These are phyloP conservation scores for Penicillium maclennaniae DNA, from an alignment of 495 filamentous ascomycete genomes.

Conservation along the genomic window DNA sequence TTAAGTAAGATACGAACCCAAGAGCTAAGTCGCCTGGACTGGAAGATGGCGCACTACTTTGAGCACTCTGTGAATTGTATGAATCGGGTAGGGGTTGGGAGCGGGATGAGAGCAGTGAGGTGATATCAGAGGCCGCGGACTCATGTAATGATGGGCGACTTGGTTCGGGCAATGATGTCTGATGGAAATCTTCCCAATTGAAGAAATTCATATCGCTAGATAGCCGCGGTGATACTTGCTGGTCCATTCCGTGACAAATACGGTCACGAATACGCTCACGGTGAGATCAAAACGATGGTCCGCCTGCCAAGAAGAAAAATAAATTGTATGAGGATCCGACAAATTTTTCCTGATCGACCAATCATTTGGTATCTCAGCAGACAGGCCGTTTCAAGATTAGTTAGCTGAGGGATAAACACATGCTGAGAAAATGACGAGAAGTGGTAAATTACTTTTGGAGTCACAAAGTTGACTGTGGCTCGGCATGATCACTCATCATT, in stretches of 20 bases:
- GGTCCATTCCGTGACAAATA: slow-evolving; percentile 3
- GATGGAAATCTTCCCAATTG: slow-evolving; percentile 1
- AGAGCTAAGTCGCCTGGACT: neutral
- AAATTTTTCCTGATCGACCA: neutral
- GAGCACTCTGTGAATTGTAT: neutral
- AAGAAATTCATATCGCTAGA: slow-evolving; percentile 1
- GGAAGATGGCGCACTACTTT: slow-evolving; percentile 3
- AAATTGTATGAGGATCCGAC: neutral
- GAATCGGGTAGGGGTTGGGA: slow-evolving; percentile 23
- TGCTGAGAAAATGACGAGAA: neutral
- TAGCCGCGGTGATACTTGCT: slow-evolving; percentile 1
- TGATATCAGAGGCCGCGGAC: slow-evolving; percentile 8
- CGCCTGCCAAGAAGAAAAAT: neutral
- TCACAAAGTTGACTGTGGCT: slow-evolving; percentile 1
- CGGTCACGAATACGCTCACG: neutral
- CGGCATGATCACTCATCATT: slow-evolving; percentile 14
- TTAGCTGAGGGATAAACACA: neutral
- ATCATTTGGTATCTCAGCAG: neutral
- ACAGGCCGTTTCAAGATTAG: slow-evolving; percentile 1
- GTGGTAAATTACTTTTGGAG: neutral
- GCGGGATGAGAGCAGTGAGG: slow-evolving; percentile 21
- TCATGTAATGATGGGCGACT: neutral
- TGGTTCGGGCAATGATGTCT: neutral
- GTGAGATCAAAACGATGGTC: neutral
- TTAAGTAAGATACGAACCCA: neutral